Percentiles rank a stretch among this genome's conserved stretches.
Conservation (phyloP, 306 rosid species). For the Gillenia trifoliata region DNA sequence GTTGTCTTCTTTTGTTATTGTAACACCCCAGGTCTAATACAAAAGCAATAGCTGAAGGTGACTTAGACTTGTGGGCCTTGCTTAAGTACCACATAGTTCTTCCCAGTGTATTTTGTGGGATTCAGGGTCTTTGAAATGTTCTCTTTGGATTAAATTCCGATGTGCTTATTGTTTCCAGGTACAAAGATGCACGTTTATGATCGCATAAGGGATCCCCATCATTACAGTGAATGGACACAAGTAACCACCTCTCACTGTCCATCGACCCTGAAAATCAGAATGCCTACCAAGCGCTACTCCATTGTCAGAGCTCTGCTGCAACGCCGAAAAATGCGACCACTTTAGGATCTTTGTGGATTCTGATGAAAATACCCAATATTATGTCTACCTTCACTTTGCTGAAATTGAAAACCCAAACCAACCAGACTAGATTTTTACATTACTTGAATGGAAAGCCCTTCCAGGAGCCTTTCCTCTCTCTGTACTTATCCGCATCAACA, state of each 20-base stretch:
- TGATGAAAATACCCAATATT: constrained; percentile 9
- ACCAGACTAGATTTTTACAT: constrained; percentile 33
- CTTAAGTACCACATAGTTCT: too few species aligned
- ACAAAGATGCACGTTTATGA: constrained; percentile 32
- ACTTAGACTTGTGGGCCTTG: too few species aligned
- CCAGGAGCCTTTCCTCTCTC: constrained; percentile 3
- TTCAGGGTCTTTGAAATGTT: background rate
- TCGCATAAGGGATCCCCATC: constrained; percentile 37
- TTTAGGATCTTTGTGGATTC: constrained; percentile 18
- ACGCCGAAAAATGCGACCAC: constrained; percentile 7
- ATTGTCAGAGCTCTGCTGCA: constrained; percentile 32
- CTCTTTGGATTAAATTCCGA: background rate
- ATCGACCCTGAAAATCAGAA: background rate
- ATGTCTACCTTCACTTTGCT: constrained; percentile 44
- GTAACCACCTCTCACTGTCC: constrained; percentile 2
- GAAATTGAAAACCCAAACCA: constrained; percentile 28
- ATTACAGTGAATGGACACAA: background rate
- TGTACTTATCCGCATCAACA: constrained; percentile 8
- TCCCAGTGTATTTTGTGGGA: too few species aligned
- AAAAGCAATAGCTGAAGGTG: too few species aligned
- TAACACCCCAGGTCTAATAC: too few species aligned
- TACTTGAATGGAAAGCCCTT: constrained; percentile 21
- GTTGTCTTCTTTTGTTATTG: background rate
- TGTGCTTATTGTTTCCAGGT: constrained; percentile 18
- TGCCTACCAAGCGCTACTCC: constrained; percentile 22